phyloP scores from a whole-genome alignment of 2,329 filamentous ascomycete species.

The Calonectria pauciramosa region DNA sequence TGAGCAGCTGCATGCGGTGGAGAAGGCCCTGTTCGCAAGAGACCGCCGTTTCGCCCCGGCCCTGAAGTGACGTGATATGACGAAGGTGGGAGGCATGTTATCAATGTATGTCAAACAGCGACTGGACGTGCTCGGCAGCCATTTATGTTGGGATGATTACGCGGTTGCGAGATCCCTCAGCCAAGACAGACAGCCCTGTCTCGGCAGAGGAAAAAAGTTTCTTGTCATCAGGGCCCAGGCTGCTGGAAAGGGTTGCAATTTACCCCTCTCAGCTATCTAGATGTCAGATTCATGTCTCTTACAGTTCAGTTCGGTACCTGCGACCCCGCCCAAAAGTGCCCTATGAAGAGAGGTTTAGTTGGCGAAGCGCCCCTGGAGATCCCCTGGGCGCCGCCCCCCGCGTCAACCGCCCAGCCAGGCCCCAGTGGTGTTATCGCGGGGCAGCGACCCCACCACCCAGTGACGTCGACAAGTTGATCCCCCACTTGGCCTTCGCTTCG shows the following conservation, averaged over 20 bases:
- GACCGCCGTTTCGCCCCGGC: constrained; percentile 18
- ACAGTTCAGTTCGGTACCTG: not conserved
- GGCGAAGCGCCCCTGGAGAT: not conserved
- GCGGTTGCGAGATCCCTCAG: not conserved
- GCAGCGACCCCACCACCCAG: constrained; percentile 34
- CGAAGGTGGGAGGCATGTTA: not conserved
- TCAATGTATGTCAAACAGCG: not conserved
- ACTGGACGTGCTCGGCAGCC: not conserved
- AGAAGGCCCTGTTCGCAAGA: constrained; percentile 8
- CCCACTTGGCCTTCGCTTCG: constrained; percentile 27
- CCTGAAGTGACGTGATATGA: constrained; percentile 10
- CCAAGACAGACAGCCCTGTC: not conserved
- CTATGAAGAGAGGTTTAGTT: not conserved
- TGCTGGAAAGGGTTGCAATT: not conserved
- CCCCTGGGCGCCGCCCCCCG: not conserved
- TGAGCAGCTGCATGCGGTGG: constrained; percentile 17
- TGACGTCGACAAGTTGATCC: constrained; percentile 17
- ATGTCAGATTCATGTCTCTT: not conserved
- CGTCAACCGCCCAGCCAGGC: not conserved
- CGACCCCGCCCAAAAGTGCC: not conserved
- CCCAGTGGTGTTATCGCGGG: constrained; percentile 16
- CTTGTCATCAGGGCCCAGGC: not conserved
- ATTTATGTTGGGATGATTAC: not conserved
- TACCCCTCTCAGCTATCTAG: not conserved
- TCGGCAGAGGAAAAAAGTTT: not conserved